Base-by-base conservation (phyloP, 768 basidiomycete species). In the Hemileccinum impolitum region DNA sequence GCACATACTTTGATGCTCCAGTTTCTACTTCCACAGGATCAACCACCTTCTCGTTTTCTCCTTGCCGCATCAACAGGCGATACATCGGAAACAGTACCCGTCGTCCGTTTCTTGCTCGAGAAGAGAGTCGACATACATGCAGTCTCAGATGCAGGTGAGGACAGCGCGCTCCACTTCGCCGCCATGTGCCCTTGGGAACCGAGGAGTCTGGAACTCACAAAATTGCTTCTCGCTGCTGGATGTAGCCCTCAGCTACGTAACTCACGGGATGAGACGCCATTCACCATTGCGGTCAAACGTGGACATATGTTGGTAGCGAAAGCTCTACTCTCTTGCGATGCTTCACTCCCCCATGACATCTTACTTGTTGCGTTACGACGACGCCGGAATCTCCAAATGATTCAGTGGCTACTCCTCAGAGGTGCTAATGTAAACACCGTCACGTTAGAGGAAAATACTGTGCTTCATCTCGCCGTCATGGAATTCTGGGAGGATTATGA, bases 191-290 rank as follows among this genome's bases (percentile, higher is more conserved):
- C 45, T 39, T 46, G 37, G 45, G 45, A 46, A 46, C 23, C 45
- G 5, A 36, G 45, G 5, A 26, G 23, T 30, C 15, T 46, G 17
- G 45, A 38, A 13, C 28, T 46, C 1, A 46, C 35, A 7, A 11
- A 34, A 30, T 19, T 54, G 3, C 53, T 54, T 0, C 1, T 54
- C 5, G 19, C 36, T 9, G 53, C 51, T 12, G 52, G 52, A 26
- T 46, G 43, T 6, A 10, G 37, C 11, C 43, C 12, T 8, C 5
- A 15, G 1, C 10, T 10, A 7, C 13, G 1, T 4, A 54, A 54
- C 23, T 0, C 3, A 1, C 17, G 13, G 0, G 25, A 31, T 4
- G 26, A 54, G 26, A 43, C 51, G 0, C 37, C 51, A 21, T 14
- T 45, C 6, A 25, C 8, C 3, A 9, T 28, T 14, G 44, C 44